Evolutionary conservation across 768 basidiomycete genomes (phyloP), one percentile per base, ranked within the genome.

Genomic region (Baorangia bicolor): DNA sequence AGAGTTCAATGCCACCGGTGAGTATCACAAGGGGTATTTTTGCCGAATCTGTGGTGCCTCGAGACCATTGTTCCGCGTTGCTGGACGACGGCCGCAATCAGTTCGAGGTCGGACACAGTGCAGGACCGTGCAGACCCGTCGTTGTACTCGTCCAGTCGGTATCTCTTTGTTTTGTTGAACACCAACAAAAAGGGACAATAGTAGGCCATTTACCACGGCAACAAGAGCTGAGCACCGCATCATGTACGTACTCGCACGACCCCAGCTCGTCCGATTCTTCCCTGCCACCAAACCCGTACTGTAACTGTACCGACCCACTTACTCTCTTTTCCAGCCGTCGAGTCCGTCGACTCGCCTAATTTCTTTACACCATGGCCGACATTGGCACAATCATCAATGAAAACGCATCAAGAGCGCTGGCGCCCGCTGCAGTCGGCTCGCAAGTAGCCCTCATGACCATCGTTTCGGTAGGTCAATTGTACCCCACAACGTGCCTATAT

Each of bases 361-460:
- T 43, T 41, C 55, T 40, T 56, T 35, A 20, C 46, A 65, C 47
- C 43, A 77, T 77, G 74, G 44, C 72, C 44, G 57, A 58, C 60
- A 70, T 70, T 27, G 67, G 64, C 23, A 38, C 65, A 35, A 66
- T 78, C 51, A 69, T 77, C 61, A 54, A 70, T 55, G 57, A 64
- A 44, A 75, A 72, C 13, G 21, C 60, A 48, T 63, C 74, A 51
- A 76, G 88, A 81, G 79, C 85, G 79, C 85, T 88, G 81, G 84
- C 83, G 79, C 90, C 90, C 73, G 79, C 80, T 55, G 89, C 90
- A 51, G 90, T 92, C 28, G 87, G 80, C 58, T 84, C 83, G n/a
- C 90, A 92, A 70, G 84, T 89, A 41, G 78, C 77, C 39, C 77
- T 91, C 40, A 92, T 92, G 90, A 77, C 77, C 60, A 71, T 82